These are phyloP conservation scores for Isabelozyma gotoi DNA, from an alignment of 805 yeast genomes.

Conservation along the genomic window DNA sequence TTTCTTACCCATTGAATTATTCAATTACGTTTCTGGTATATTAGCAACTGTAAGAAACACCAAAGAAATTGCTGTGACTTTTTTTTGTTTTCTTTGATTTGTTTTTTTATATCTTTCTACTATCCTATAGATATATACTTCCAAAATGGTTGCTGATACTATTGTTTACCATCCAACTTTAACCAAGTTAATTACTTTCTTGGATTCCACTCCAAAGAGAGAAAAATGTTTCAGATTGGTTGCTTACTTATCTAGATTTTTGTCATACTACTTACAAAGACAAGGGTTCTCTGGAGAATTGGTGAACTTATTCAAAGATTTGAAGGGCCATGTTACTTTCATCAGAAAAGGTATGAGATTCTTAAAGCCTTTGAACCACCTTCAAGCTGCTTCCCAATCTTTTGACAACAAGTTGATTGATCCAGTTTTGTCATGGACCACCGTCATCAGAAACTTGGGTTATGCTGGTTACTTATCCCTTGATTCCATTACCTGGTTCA, in stretches of 20 bases:
- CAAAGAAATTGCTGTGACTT: not conserved
- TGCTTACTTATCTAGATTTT: conserved; percentile 77
- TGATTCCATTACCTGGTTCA: conserved; percentile 64
- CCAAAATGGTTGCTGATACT: conserved; percentile 62
- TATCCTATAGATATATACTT: not conserved
- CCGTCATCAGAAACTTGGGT: conserved; percentile 57
- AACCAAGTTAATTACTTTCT: conserved; percentile 56
- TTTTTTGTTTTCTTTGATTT: too few relatives aligned
- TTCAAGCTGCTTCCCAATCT: conserved; percentile 66
- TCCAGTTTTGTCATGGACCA: conserved; percentile 51
- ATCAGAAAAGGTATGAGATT: conserved; percentile 83
- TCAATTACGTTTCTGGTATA: not conserved
- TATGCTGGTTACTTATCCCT: conserved; percentile 62
- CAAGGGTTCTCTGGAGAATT: conserved; percentile 51
- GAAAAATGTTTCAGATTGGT: conserved; percentile 78
- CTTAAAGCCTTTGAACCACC: conserved; percentile 74
- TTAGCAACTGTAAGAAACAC: not conserved
- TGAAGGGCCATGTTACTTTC: conserved; percentile 63
- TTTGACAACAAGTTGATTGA: conserved; percentile 71
- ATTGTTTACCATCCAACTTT: conserved; percentile 74
- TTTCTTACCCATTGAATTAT: not conserved
- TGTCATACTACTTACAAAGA: conserved; percentile 59
- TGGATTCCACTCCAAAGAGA: conserved; percentile 70
- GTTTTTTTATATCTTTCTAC: not conserved
- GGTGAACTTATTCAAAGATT: conserved; percentile 49